Conservation (phyloP, 331 rosid species). For the Rhamnella rubrinervis region DNA sequence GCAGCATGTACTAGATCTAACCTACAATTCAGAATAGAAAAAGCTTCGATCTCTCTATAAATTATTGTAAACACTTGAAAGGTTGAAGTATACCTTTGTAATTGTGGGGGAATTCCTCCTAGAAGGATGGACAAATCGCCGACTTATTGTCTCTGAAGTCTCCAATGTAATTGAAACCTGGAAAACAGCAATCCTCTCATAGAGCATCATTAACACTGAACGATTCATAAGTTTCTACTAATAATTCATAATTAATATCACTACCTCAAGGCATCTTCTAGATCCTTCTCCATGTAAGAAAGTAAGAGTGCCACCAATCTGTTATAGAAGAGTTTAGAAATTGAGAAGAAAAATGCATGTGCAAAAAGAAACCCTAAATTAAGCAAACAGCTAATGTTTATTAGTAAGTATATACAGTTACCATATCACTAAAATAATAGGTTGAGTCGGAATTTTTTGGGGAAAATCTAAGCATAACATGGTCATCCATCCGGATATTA, state of each 20-base stretch:
- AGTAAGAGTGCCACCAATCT: slow-evolving; percentile 97
- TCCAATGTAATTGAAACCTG: slow-evolving; percentile 84
- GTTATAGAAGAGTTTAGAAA: slow-evolving; percentile 19
- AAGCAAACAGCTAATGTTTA: slow-evolving; percentile 14
- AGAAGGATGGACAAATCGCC: slow-evolving; percentile 81
- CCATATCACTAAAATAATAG: slow-evolving; percentile 94
- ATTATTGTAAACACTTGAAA: not conserved
- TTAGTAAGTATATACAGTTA: slow-evolving; percentile 23
- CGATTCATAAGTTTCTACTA: not conserved
- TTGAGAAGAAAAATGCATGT: not conserved
- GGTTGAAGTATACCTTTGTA: slow-evolving; percentile 58
- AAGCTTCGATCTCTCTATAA: no score
- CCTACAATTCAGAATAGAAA: not conserved
- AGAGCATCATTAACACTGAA: slow-evolving; percentile 24
- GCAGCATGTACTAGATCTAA: not conserved
- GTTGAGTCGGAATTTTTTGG: slow-evolving; percentile 87
- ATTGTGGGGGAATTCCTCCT: slow-evolving; percentile 91
- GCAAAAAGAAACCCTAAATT: not conserved
- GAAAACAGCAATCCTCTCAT: slow-evolving; percentile 23
- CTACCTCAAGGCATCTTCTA: slow-evolving; percentile 97
- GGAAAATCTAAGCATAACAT: slow-evolving; percentile 88
- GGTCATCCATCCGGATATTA: slow-evolving; percentile 90
- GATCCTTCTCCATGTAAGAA: slow-evolving; percentile 86
- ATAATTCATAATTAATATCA: slow-evolving; percentile 21
- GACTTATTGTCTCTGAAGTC: slow-evolving; percentile 84